Base-by-base conservation (phyloP, 345 rosid species). In the Pistacia atlantica region DNA sequence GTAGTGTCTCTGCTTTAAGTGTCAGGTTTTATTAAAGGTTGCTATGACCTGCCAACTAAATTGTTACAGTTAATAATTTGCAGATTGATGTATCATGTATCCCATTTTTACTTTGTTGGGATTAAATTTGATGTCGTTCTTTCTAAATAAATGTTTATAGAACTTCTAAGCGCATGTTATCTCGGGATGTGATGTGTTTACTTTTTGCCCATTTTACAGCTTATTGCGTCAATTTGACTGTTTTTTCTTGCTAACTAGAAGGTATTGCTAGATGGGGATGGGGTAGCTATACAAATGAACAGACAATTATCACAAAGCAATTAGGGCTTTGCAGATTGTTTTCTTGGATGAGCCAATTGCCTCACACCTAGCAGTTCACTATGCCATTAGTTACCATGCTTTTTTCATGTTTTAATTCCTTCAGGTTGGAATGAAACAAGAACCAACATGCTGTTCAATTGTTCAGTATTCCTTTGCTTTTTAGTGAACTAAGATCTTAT, bases 41-140 rank as follows among this genome's bases (percentile, higher is more conserved):
- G 70, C 59, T 58, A 59, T 74, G 67, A 33, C 64, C 52, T 52
- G 55, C 59, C 16, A 69, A 69, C 73, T 12, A 65, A 38, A 55
- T 78, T 76, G 60, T 71, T 69, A 48, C 72, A 74, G 73, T 60
- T 49, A 75, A 78, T 71, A 57, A 78, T 65, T 37, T 33, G 67
- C 11, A 22, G 45, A 64, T 69, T 57, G 68, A 65, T 77, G 72
- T 77, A 63, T 68, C 69, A 65, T 56, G 54, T 67, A 61, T 52
- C 56, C 22, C 69, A 65, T 56, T 66, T 69, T 49, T 83, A 66
- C 67, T 80, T 66, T 45, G 65, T 70, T 38, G 63, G 63, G 65
- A 42, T 75, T 48, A 66, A 65, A 54, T 55, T 65, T 55, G 62
- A 75, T 63, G 18, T 71, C 33, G 3, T 9, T 11, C 20, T 71